Percentiles rank a stretch among this genome's conserved stretches.
These are phyloP conservation scores for Geotrichum carabidarum DNA, from an alignment of 1,139 yeast species.

Conservation along the genomic window DNA sequence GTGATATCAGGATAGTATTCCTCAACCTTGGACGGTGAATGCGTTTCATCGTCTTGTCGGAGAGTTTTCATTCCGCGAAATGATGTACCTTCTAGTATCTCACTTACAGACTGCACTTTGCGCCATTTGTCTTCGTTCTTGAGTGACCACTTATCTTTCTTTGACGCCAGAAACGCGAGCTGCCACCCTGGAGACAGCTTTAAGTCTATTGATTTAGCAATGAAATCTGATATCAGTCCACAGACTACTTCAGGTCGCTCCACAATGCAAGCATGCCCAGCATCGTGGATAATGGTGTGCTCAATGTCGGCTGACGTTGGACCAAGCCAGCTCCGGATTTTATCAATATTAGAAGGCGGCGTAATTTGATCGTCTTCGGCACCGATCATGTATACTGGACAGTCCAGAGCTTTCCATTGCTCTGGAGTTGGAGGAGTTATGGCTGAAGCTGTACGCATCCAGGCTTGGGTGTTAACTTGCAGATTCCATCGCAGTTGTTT, in stretches of 20 bases:
- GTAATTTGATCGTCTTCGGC: slow-evolving; percentile 58
- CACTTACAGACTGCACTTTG: slow-evolving; percentile 47
- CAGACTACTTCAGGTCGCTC: slow-evolving; percentile 62
- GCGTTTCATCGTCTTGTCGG: slow-evolving; percentile 57
- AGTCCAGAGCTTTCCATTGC: slow-evolving; percentile 40
- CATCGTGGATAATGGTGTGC: slow-evolving; percentile 42
- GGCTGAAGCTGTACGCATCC: slow-evolving; percentile 52
- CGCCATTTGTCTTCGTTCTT: slow-evolving; percentile 74
- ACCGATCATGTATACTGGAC: slow-evolving; percentile 49
- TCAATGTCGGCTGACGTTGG: slow-evolving; percentile 26
- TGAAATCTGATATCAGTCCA: slow-evolving; percentile 57
- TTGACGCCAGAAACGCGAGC: slow-evolving; percentile 44
- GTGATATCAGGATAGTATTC: slow-evolving; percentile 45
- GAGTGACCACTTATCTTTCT: slow-evolving; percentile 72
- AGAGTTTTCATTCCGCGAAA: slow-evolving; percentile 72
- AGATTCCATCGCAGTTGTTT: slow-evolving; percentile 69
- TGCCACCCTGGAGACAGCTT: slow-evolving; percentile 62
- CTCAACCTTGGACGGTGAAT: slow-evolving; percentile 57
- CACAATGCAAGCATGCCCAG: slow-evolving; percentile 63
- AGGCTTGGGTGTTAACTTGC: slow-evolving; percentile 53
- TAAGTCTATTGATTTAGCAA: slow-evolving; percentile 43
- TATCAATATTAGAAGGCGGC: slow-evolving; percentile 40
- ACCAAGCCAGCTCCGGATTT: slow-evolving; percentile 28
- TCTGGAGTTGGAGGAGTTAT: slow-evolving; percentile 43
- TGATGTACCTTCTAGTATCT: slow-evolving; percentile 45